Evolutionary conservation across 257 asterid genomes (phyloP), one percentile per base, ranked within the genome.

Genomic region (Jacaranda mimosifolia): DNA sequence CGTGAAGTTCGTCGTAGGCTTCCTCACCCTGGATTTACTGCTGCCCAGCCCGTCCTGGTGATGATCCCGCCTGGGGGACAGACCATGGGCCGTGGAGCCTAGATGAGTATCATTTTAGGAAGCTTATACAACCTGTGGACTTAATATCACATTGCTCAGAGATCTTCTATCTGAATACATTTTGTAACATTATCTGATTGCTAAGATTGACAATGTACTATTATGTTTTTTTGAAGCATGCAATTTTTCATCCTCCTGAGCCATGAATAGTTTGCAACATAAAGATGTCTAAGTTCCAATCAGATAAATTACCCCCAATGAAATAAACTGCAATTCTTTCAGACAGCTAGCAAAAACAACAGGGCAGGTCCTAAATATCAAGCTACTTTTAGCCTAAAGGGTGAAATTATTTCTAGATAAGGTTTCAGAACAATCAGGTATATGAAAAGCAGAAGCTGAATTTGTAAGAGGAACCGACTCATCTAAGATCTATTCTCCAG

Each of bases 1-100:
- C 97, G 98, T 79, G 96, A 94, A 87, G 80, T 94, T 70, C 98
- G 97, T 17, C 96, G 95, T n/a, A 85, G 92, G 87, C 81, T 91
- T 72, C 92, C 91, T 80, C 98, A 90, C 75, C 96, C 96, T 1
- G 91, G 91, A 9, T 82, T 86, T 76, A 80, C n/a, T n/a, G n/a
- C 85, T 11, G 67, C 91, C 70, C 92, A 81, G 13, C 94, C 91
- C 72, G 82, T 86, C 73, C 46, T 91, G 74, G 78, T 84, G 66
- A 89, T 91, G 97, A 85, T 87, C 62, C 95, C 97, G 0, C 98
- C 97, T 0, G 79, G 74, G 5, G 91, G 85, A 40, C 95, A 91
- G 82, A 70, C 90, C 46, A 91, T 91, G 97, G 97, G 88, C 21
- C 94, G 88, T 38, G 75, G 68, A 52, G 80, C 72, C 67, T 85